These are phyloP conservation scores for Thermothielavioides terrestris DNA, from an alignment of 495 filamentous ascomycete species.

Conservation along the genomic window DNA sequence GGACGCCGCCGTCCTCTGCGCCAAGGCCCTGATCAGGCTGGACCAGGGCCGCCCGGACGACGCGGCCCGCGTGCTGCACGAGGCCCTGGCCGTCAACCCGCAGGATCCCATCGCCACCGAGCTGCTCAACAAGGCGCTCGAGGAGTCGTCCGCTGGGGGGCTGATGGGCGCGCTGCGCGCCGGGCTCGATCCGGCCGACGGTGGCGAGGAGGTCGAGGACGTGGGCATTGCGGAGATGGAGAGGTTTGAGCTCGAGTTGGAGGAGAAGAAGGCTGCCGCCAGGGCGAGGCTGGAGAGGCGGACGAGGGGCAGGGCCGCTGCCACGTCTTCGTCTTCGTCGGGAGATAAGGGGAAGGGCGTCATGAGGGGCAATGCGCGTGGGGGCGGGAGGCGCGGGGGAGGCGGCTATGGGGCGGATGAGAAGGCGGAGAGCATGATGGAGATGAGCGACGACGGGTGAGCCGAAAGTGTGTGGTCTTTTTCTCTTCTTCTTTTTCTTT, in stretches of 20 bases:
- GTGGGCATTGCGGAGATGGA: conserved; percentile 22
- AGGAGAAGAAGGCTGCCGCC: conserved; percentile 20
- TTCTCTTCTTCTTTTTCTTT: too few relatives aligned
- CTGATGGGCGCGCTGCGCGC: conserved; percentile 2
- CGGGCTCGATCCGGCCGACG: not conserved
- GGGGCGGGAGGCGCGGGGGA: not conserved
- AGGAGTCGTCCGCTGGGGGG: conserved; percentile 50
- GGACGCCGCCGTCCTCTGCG: conserved; percentile 59
- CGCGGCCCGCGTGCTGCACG: conserved; percentile 58
- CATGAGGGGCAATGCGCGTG: not conserved
- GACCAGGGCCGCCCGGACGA: conserved; percentile 58
- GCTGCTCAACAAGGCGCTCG: conserved; percentile 62
- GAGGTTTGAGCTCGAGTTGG: conserved; percentile 24
- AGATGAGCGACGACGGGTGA: conserved; percentile 21
- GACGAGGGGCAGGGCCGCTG: conserved; percentile 1
- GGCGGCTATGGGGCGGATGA: not conserved
- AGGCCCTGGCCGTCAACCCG: conserved; percentile 62
- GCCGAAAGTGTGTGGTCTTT: not conserved
- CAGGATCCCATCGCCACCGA: conserved; percentile 70
- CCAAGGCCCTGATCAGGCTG: conserved; percentile 67
- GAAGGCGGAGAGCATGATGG: conserved; percentile 14
- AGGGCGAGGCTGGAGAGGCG: conserved; percentile 16
- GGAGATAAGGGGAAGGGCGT: conserved; percentile 23
- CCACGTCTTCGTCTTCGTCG: too few relatives aligned
- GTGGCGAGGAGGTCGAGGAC: conserved; percentile 17